Evolutionary conservation across 331 rosid genomes (phyloP).

Genomic region (Quercus tomentella): DNA sequence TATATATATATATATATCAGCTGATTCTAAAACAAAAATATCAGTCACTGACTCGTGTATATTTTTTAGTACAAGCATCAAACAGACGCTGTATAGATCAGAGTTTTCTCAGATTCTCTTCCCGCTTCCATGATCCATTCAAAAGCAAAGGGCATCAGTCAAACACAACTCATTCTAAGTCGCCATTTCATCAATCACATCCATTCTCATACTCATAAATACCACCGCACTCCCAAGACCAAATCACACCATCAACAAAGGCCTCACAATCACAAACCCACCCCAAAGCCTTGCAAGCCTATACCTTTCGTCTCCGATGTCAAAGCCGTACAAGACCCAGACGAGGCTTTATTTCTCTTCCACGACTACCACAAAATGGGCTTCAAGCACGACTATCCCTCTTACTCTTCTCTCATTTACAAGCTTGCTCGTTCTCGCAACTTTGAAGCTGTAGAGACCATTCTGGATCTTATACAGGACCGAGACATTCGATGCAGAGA

Average conservation of each 20-base stretch:
- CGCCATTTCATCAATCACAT: slow-evolving; percentile 16
- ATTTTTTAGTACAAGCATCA: too few species aligned
- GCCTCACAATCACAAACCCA: slow-evolving; percentile 13
- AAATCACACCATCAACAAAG: slow-evolving; percentile 17
- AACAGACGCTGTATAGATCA: not conserved
- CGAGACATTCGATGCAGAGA: slow-evolving; percentile 56
- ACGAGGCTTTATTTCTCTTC: slow-evolving; percentile 67
- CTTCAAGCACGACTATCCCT: slow-evolving; percentile 68
- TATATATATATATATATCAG: too few species aligned
- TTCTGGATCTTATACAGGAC: slow-evolving; percentile 40
- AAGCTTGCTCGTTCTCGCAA: slow-evolving; percentile 65
- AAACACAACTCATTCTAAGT: not conserved
- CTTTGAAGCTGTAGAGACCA: slow-evolving; percentile 51
- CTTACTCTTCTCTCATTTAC: slow-evolving; percentile 73
- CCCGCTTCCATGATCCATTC: slow-evolving; percentile 24
- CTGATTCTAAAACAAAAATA: too few species aligned
- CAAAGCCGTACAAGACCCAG: slow-evolving; percentile 46
- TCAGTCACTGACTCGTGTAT: too few species aligned
- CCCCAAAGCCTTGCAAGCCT: slow-evolving; percentile 23
- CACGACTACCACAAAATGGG: slow-evolving; percentile 49
- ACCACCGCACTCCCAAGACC: slow-evolving; percentile 9
- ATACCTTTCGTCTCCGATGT: slow-evolving; percentile 60
- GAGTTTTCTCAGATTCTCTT: not conserved
- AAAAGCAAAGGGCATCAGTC: slow-evolving; percentile 19
- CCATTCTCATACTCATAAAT: not conserved